Evolutionary conservation across 768 basidiomycete genomes (phyloP), one percentile per base, ranked within the genome.

Genomic region (Sarcomyxa edulis): DNA sequence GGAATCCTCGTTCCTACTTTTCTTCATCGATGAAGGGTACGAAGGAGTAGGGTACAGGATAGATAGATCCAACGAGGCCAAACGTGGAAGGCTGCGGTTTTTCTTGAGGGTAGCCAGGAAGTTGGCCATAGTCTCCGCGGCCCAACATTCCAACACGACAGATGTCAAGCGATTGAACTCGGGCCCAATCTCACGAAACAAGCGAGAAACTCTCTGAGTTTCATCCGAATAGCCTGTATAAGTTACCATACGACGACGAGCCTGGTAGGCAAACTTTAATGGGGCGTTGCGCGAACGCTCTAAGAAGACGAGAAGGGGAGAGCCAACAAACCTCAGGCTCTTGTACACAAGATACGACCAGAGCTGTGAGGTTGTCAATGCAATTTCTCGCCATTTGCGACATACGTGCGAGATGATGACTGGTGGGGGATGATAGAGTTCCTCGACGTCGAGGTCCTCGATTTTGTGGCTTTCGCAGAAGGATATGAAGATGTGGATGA

Each of bases 391-490:
- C 76, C 76, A 79, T 41, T 58, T 59, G 33, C 55, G 61, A 48
- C 68, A 76, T 20, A 74, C 69, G 39, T 74, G 74, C 0, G 72
- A 73, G 39, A 74, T 44, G 31, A 58, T 34, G 22, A 74, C 52
- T 2, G 70, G 59, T 10, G 65, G 54, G 25, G 54, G 47, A 43
- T 60, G 45, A 38, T 51, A 58, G 20, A 52, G 44, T 35, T 52
- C 54, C 33, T 48, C 40, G 16, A 49, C 31, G 31, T 57, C 59
- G 32, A 24, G 20, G 39, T 46, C 47, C 36, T 55, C 48, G 26
- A 59, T 54, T 42, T 51, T 47, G 24, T 46, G 35, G 25, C 51
- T 49, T 19, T 60, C 52, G 36, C 42, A 35, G 25, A 45, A 40
- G n/a, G 46, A 39, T 12, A 51, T 19, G 43, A 76, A 77, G 36